Evolutionary conservation across 106 monocot species (phyloP), one percentile per base, ranked within the genome.

Genomic region (Apostasia shenzhenica): DNA sequence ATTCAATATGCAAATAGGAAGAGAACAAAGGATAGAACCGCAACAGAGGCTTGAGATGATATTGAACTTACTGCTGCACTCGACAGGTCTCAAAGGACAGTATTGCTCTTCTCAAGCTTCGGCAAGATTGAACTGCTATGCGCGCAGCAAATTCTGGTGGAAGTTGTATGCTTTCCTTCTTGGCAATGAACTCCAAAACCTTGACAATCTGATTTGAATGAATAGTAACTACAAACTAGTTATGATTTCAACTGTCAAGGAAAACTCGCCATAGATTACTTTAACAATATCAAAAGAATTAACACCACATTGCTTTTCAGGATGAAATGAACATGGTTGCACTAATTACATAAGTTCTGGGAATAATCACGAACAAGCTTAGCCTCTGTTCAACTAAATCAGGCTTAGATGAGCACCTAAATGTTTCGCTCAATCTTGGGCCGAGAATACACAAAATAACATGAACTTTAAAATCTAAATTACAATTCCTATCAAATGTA

Each of bases 51-150:
- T 8, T 65, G 47, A 5, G 2, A 2, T 43, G 6, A 41, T 52
- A 55, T 62, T 70, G 68, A 60, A 52, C 78, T 89, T 86, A 97
- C 95, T 92, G 84, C 71, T 92, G 91, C 56, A 97, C 92, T 68
- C 79, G 78, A 60, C 92, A 97, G 14, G 89, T 89, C 66, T 97
- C 95, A 69, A 97, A 89, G 85, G 84, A 67, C 48, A 97, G 76
- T 75, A 97, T 72, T 6, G 95, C 95, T 58, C 89, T 86, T 81
- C 95, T 97, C 54, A 97, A 77, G 82, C 81, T 97, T 13, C 95
- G 75, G 67, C 85, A 89, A 14, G 95, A 97, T 49, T 92, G 87
- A 70, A 73, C 50, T 59, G 89, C 95, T 76, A 97, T 75, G 39
- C 86, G 82, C 72, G 78, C 78, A 50, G 89, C 77, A 68, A 97